Base-by-base conservation (phyloP, 164 flowering plant genomes). In the Magnolia kwangsiensis region DNA sequence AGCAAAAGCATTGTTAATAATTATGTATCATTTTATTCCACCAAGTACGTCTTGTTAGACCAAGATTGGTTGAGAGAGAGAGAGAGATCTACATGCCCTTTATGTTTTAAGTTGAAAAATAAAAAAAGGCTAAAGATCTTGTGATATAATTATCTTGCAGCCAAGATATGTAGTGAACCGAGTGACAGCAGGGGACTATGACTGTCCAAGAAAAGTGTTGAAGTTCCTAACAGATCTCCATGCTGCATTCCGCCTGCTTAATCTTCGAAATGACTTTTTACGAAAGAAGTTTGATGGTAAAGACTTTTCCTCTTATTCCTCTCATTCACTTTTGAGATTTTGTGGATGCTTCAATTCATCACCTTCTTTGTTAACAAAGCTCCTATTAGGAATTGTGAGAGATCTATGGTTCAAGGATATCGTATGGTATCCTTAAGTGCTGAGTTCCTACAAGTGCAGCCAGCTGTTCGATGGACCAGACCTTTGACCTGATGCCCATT, bases 221-320 rank as follows among this genome's bases (percentile, higher is more conserved):
- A 90, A 85, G 79, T 96, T 96, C 82, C 74, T 96, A 59, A 96
- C 97, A 6, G 99, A 96, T 78, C 97, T 96, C 50, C 96, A 94
- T 85, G 93, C 97, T 50, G 87, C 97, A 51, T 96, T 96, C 77
- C 90, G 97, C 37, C 90, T 94, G 97, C 96, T 94, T 55, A 96
- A 96, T 82, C 98, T 96, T 68, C 89, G 99, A 8, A 96, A 96
- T 79, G 99, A 96, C 78, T 92, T 96, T 50, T 73, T 96, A 81
- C 95, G 97, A 66, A 96, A 90, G 83, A 96, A 94, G 80, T 94
- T 96, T 83, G 98, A 96, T 78, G 90, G 99, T 96, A 85, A 61
- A 19, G 51, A 27, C 16, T 13, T 76, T 50, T 63, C 18, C 27
- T 72, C n/a, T 11, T 20, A 29, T 27, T 11, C 16, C 23, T 58